Evolutionary conservation across 345 rosid genomes (phyloP), one percentile per base, ranked within the genome.

Genomic region (Camelina laxa): DNA sequence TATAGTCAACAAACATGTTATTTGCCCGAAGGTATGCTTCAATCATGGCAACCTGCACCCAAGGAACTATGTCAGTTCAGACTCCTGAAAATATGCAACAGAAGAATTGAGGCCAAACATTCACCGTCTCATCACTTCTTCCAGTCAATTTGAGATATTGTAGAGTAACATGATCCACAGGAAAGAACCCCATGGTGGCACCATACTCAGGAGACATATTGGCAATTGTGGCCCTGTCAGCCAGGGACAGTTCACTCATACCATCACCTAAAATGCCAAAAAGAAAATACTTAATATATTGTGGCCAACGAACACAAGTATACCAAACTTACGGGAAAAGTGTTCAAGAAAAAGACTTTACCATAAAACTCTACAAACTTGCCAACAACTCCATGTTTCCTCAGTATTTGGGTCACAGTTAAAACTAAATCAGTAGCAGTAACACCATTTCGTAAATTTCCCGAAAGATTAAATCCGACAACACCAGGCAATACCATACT

Each of bases 121-220:
- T 86, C 75, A 95, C 99, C 22, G 96, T 91, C 72, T 95, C 98
- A 63, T 95, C 98, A 74, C 96, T 95, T 77, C 99, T 89, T 74
- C 99, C 99, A 8, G 99, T 95, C 87, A 95, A 82, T 79, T 87
- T 92, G 47, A 95, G 94, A 82, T 92, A 95, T 67, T 95, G 92
- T 63, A 95, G 74, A 27, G 99, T 89, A 75, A 91, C 98, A 83
- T 88, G 96, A 84, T 95, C 99, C 7, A 95, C 99, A 20, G 98
- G 99, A 89, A 95, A 95, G 81, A 95, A 95, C 21, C 99, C 99
- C 99, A 95, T 95, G 81, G 99, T 95, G 75, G 99, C 98, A 86
- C 99, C 99, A 74, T 95, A 95, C 84, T 95, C 99, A 1, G 99
- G 99, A 69, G 99, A 90, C 99, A 95, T 95, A 67, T 95, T 95